Evolutionary conservation across 352 stramenopile species (phyloP).

Genomic region (Globisporangium nunn): DNA sequence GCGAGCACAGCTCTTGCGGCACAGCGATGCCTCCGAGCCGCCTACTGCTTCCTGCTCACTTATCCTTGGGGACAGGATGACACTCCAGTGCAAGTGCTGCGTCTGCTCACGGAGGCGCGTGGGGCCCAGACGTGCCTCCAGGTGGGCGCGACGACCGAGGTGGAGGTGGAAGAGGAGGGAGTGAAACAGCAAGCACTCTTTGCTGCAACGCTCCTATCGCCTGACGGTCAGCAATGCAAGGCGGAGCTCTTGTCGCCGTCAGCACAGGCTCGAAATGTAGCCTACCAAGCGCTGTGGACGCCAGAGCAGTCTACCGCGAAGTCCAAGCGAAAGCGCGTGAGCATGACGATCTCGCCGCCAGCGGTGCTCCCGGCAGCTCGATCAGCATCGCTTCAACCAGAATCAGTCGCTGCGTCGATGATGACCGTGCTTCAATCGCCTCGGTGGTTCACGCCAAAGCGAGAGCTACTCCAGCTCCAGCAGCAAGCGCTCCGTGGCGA

Average conservation of each 20-base stretch:
- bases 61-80: constrained; percentile 4
- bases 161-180: neutral
- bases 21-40: neutral
- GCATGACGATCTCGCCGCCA: constrained; percentile 12
- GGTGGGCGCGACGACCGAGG: too few species aligned
- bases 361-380: neutral
- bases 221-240: constrained; percentile 3
- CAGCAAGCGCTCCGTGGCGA: constrained; percentile 1
- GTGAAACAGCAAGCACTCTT: neutral
- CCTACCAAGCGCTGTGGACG: constrained; percentile 1
- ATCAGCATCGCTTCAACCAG: neutral
- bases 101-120: constrained; percentile 4
- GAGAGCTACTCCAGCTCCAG: constrained; percentile 2
- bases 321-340: constrained; percentile 8
- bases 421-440: neutral
- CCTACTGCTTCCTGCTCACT: constrained; percentile 11
- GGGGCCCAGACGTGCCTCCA: too few species aligned
- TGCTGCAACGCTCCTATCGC: neutral
- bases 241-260: constrained; percentile 6
- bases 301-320: constrained; percentile 1
- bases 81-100: constrained; percentile 10
- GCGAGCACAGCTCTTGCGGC: neutral
- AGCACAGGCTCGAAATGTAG: neutral
- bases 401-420: neutral
- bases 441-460: constrained; percentile 7